Percentiles rank a stretch among this genome's conserved stretches.
phyloP scores from a whole-genome alignment of 441 rosid genomes.

The Populus trichocarpa region DNA sequence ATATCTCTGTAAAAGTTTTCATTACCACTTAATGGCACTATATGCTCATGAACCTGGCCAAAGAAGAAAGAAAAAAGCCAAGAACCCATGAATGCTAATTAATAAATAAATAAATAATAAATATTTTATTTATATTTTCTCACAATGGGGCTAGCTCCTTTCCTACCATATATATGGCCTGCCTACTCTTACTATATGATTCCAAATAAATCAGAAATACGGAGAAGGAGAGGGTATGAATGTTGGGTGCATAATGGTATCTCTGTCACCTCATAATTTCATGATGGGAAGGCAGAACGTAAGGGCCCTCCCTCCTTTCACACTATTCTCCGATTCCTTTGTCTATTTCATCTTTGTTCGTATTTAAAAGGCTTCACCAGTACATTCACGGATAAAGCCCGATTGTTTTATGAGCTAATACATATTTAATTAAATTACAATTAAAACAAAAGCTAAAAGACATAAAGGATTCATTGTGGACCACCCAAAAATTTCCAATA shows the following conservation, averaged over 20 bases:
- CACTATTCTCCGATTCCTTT: conserved; percentile 17
- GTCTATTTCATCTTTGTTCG: conserved; percentile 9
- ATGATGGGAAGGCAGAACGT: neutral
- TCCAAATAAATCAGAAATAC: conserved; percentile 5
- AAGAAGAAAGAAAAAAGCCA: too few species aligned
- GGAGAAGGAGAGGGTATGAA: conserved; percentile 15
- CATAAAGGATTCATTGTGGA: too few species aligned
- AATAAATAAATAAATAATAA: too few species aligned
- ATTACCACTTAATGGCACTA: too few species aligned
- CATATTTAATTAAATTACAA: neutral
- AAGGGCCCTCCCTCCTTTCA: conserved; percentile 17
- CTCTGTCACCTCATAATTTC: conserved; percentile 21
- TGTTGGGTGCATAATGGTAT: conserved; percentile 22
- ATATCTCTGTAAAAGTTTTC: neutral
- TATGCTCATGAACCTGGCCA: neutral
- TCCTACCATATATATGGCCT: neutral
- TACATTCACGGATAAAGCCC: neutral
- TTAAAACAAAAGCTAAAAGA: too few species aligned
- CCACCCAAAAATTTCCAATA: too few species aligned
- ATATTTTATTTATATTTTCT: neutral
- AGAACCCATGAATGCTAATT: neutral
- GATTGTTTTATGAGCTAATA: neutral
- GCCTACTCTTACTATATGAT: neutral
- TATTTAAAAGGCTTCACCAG: neutral
- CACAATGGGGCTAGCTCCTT: neutral